Conservation (phyloP, 1,139 yeast species). For the Candida labiduridarum region DNA sequence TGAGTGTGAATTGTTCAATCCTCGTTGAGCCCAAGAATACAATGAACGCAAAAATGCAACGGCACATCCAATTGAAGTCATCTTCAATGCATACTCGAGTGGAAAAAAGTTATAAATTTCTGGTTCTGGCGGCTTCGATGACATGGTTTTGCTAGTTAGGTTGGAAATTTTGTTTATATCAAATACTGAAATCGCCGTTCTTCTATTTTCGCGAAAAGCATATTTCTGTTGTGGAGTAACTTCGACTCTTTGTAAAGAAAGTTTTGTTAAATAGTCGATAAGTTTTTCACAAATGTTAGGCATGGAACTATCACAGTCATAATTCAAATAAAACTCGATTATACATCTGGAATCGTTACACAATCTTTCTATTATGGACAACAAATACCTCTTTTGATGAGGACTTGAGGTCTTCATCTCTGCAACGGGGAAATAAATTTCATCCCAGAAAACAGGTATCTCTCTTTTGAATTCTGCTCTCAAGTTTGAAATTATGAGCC, state of each 20-base stretch:
- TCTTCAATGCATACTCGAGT: conserved; percentile 79
- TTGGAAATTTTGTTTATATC: conserved; percentile 74
- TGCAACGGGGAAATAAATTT: conserved; percentile 90
- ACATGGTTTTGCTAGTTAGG: conserved; percentile 68
- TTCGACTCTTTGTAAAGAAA: conserved; percentile 73
- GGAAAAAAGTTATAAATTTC: conserved; percentile 62
- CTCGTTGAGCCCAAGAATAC: conserved; percentile 87
- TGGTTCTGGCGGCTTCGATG: conserved; percentile 63
- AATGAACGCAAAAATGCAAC: conserved; percentile 83
- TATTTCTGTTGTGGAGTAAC: conserved; percentile 69
- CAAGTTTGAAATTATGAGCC: conserved; percentile 81
- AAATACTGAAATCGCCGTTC: conserved; percentile 70
- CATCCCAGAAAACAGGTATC: conserved; percentile 90
- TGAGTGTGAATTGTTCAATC: conserved; percentile 30
- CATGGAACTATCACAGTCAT: conserved; percentile 86
- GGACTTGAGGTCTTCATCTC: conserved; percentile 90
- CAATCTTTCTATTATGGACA: conserved; percentile 75
- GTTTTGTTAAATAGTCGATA: conserved; percentile 73
- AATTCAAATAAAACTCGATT: conserved; percentile 90
- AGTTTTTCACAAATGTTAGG: conserved; percentile 86
- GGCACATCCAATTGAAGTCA: conserved; percentile 76
- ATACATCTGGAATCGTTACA: conserved; percentile 89
- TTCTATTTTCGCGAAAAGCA: conserved; percentile 63
- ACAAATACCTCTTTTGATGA: conserved; percentile 87
- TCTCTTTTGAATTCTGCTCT: conserved; percentile 89